Evolutionary conservation across 192 early-diverging fungal genomes (phyloP).

Genomic region (Rhizophagus prolifer): DNA sequence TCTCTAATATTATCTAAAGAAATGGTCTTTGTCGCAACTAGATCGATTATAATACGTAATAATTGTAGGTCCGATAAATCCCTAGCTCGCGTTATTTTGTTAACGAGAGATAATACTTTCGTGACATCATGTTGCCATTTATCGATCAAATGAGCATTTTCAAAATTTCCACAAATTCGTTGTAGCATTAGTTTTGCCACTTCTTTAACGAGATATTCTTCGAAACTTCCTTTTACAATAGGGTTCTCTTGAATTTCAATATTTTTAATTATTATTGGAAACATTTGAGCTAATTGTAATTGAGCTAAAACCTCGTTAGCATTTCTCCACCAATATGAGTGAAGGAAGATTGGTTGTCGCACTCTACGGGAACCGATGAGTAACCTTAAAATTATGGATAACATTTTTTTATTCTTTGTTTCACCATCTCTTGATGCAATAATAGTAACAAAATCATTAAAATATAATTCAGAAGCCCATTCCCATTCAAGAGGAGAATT

Average conservation of each 20-base stretch:
- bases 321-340: conserved; percentile 25
- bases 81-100: neutral
- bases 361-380: neutral
- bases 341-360: conserved; percentile 5
- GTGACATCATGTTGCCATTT: neutral
- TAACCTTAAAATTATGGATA: neutral
- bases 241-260: neutral
- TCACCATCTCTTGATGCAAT: neutral
- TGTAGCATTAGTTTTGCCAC: neutral
- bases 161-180: neutral
- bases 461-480: conserved; percentile 11
- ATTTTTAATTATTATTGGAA: neutral
- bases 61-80: neutral
- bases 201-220: neutral
- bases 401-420: neutral
- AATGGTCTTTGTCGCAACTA: conserved; percentile 13
- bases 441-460: conserved; percentile 20
- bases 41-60: conserved; percentile 14
- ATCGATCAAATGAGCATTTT: neutral
- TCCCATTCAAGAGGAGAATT: neutral
- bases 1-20: neutral
- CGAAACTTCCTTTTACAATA: neutral
- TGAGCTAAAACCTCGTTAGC: conserved; percentile 5
- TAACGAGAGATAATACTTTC: conserved; percentile 14
- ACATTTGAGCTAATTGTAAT: conserved; percentile 14